These are phyloP conservation scores for Lactifluus volemus DNA, from an alignment of 768 basidiomycete species.

Conservation along the genomic window DNA sequence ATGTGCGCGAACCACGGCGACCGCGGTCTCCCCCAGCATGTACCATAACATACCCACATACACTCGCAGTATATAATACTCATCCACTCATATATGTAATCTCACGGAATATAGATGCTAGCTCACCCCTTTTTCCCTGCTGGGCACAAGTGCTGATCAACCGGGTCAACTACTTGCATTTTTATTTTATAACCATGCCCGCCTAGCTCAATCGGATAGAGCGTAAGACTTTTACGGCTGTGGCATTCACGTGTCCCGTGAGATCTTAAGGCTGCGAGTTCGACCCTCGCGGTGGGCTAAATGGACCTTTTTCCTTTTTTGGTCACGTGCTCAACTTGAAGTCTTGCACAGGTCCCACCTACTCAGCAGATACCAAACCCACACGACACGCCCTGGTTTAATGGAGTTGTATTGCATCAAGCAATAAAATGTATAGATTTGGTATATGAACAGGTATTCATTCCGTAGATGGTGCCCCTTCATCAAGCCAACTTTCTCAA, in stretches of 20 bases:
- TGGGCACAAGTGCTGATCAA: too few species aligned
- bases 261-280: slow-evolving; percentile 55
- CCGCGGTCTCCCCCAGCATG: background rate
- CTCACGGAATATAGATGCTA: background rate
- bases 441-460: background rate
- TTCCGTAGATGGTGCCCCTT: background rate
- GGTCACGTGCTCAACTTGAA: too few species aligned
- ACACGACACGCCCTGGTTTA: too few species aligned
- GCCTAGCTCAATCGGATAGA: slow-evolving; percentile 56
- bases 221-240: slow-evolving; percentile 45
- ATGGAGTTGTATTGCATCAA: too few species aligned
- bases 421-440: background rate
- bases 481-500: slow-evolving; percentile 11
- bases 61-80: background rate
- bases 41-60: background rate
- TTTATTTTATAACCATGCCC: slow-evolving; percentile 24
- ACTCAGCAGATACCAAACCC: too few species aligned
- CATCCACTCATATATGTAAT: background rate
- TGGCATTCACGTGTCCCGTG: slow-evolving; percentile 14
- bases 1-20: too few species aligned
- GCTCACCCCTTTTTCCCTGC: background rate
- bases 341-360: too few species aligned
- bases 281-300: slow-evolving; percentile 58
- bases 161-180: too few species aligned
- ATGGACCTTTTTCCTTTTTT: background rate